Conservation (phyloP, 192 early-diverging fungal genomes). For the Entomortierella beljakovae region DNA sequence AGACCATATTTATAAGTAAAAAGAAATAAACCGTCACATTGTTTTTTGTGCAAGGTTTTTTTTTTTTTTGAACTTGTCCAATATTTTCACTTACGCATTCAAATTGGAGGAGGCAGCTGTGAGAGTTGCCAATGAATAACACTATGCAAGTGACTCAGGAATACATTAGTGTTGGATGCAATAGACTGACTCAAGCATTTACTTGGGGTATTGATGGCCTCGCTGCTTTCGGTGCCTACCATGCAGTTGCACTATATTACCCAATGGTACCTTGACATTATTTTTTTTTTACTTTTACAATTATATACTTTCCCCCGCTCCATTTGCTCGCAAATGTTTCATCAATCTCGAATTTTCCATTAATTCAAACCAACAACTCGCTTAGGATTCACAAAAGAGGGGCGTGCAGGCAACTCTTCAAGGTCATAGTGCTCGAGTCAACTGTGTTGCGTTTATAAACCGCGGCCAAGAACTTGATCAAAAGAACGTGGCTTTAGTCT, state of each 20-base stretch:
- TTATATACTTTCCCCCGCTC: not conserved
- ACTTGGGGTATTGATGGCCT: conserved; percentile 69
- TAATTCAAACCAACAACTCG: not conserved
- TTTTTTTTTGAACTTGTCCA: no score
- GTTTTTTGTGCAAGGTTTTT: no score
- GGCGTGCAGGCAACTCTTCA: conserved; percentile 71
- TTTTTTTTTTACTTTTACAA: not conserved
- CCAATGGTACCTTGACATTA: conserved; percentile 69
- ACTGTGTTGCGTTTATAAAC: conserved; percentile 78
- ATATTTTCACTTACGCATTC: no score
- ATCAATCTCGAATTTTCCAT: not conserved
- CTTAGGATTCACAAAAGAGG: conserved; percentile 55
- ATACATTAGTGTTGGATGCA: conserved; percentile 74
- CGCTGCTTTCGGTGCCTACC: conserved; percentile 80
- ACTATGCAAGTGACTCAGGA: conserved; percentile 59
- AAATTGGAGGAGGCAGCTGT: no score
- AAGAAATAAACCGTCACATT: no score
- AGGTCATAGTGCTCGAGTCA: conserved; percentile 84
- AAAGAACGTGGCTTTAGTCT: conserved; percentile 73
- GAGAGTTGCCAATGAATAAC: no score
- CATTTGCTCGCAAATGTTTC: not conserved
- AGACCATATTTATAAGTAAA: no score
- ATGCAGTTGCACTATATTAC: conserved; percentile 76
- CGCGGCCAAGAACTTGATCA: conserved; percentile 60
- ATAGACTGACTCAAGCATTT: conserved; percentile 70